These are phyloP conservation scores for Fusarium abutilonis DNA, from an alignment of 2,329 filamentous ascomycete species.

Conservation along the genomic window DNA sequence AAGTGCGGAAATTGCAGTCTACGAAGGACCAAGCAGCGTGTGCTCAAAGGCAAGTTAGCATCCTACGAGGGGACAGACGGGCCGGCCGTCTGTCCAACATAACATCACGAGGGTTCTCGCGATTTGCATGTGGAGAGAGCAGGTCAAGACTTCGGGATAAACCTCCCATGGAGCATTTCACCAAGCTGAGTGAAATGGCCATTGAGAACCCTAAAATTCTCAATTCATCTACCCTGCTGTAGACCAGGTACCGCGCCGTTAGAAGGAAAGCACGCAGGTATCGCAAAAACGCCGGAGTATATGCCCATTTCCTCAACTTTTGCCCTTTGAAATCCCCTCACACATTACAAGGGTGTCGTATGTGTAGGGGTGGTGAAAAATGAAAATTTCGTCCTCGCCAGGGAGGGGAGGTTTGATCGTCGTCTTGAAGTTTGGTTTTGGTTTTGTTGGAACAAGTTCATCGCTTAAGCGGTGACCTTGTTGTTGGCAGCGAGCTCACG, in stretches of 20 bases:
- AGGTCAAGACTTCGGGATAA: slow-evolving; percentile 69
- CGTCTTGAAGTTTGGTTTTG: slow-evolving; percentile 34
- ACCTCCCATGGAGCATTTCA: slow-evolving; percentile 82
- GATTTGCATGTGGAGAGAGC: slow-evolving; percentile 37
- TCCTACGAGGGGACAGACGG: slow-evolving; percentile 29
- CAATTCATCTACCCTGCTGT: slow-evolving; percentile 56
- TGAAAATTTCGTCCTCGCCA: slow-evolving; percentile 39
- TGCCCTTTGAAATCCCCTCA: slow-evolving; percentile 36
- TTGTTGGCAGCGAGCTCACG: slow-evolving; percentile 79
- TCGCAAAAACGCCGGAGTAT: slow-evolving; percentile 54
- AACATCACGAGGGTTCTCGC: slow-evolving; percentile 33
- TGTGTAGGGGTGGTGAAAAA: slow-evolving; percentile 31
- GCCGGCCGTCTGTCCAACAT: slow-evolving; percentile 16
- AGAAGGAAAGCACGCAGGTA: slow-evolving; percentile 45
- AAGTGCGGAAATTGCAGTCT: slow-evolving; percentile 31
- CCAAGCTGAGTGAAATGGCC: slow-evolving; percentile 74
- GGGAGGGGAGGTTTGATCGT: slow-evolving; percentile 34
- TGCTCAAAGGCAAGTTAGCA: slow-evolving; percentile 27
- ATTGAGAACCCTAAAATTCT: slow-evolving; percentile 66
- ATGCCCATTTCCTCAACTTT: slow-evolving; percentile 51
- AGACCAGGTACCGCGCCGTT: slow-evolving; percentile 46
- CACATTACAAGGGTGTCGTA: slow-evolving; percentile 14
- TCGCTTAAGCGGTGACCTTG: slow-evolving; percentile 68
- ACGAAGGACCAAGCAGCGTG: slow-evolving; percentile 20
- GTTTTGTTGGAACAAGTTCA: slow-evolving; percentile 35